Base-by-base conservation (phyloP, 2,329 filamentous ascomycete genomes). In the Madurella fahalii region DNA sequence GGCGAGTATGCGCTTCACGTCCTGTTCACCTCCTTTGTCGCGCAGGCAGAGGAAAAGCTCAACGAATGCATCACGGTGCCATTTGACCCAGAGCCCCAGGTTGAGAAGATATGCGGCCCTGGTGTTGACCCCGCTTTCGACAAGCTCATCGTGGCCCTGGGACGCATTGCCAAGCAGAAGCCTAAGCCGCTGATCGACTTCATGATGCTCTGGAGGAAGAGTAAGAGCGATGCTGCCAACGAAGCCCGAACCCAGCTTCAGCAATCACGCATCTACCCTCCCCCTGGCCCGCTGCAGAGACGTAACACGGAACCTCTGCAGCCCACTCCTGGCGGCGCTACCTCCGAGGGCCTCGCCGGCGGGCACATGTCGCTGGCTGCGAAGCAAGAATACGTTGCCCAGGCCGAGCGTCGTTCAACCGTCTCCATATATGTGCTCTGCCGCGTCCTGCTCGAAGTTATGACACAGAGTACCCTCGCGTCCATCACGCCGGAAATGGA, bases 161-260 rank as follows among this genome's bases (percentile, higher is more conserved):
- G 94, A 3, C 93, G 97, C 68, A 96, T 99, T 66, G 90, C 93
- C 50, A 89, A 90, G 56, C 88, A 92, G 62, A 95, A 95, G 67
- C 95, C 95, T 5, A 97, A 95, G 68, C 89, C 91, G 5, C 74
- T 99, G 49, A 96, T 99, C 65, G 94, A 99, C 71, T 92, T 90
- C 17, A 91, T 99, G 70, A 99, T 99, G 90, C 81, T 95, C 32
- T 99, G 94, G 94, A 85, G 94, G 53, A 97, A 96, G 71, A 89
- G 84, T 61, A 97, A 97, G 74, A 95, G 91, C 61, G 93, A 97
- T 71, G 85, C 87, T 18, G 91, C 92, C 30, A 86, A 83, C 63
- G 82, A 86, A 59, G 86, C 87, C 30, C 78, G 84, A 18, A 71
- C 61, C 43, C 77, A 83, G 64, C 71, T 84, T 18, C 81, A 84